Evolutionary conservation across 2,329 filamentous ascomycete species (phyloP), one percentile per base, ranked within the genome.

Genomic region (Apiospora arundinis): DNA sequence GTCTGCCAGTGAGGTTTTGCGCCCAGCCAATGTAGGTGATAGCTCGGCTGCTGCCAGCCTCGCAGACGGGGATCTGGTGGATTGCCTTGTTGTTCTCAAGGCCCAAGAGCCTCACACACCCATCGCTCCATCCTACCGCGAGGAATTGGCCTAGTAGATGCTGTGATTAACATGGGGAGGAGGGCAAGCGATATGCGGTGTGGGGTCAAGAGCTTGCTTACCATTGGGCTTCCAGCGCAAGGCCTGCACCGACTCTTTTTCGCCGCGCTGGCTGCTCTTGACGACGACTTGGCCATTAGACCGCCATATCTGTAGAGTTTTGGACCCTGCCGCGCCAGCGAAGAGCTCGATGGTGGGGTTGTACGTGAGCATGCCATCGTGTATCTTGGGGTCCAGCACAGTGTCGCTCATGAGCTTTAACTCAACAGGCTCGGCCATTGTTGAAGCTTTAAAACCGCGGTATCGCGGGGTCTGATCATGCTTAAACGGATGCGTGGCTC

Each of bases 331-430:
- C 16, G 93, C 92, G 16, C 95, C 86, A 6, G 92, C 91, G n/a
- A 92, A 87, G 65, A 98, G 86, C 82, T 98, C 94, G 84, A 97
- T 93, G 11, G 91, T 92, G 21, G 95, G 94, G 81, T 94, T 97
- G 81, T 93, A 94, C 37, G 91, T 87, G 45, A 95, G 85, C 68
- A 92, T 87, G 66, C 86, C 84, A 46, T 85, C 83, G 48, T 88
- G 85, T 28, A 90, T 85, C 32, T 86, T 85, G 65, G 86, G 82
- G 68, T 88, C 85, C 73, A 92, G 86, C 74, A 84, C 83, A 75
- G 89, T 90, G 78, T 91, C 86, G 81, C 88, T 88, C 74, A 88
- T 81, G 65, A 87, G 83, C 74, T 83, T 75, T 72, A 90, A 83
- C 73, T 82, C 73, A 72, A 77, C n/a, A 28, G 65, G 42, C 74